Percentiles rank a stretch among this genome's conserved stretches.
Evolutionary conservation across 768 basidiomycete species (phyloP).

Genomic region (Strobilomyces confusus): DNA sequence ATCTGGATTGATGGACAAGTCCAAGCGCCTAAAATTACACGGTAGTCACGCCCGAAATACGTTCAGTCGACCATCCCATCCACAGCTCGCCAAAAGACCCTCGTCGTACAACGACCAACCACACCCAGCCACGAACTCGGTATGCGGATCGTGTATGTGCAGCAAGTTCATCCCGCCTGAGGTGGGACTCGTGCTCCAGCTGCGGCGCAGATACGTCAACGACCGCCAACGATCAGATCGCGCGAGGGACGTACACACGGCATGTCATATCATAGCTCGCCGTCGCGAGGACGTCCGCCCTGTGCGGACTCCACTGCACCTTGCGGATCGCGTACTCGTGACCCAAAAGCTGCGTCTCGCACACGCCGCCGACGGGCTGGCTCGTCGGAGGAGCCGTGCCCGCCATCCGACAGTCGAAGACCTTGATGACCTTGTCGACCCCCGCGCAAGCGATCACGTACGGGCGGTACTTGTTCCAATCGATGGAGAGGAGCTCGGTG

Average conservation of each 20-base stretch:
- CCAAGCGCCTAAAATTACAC: background rate
- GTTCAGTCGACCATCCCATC: conserved; percentile 41
- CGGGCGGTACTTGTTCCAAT: conserved; percentile 92
- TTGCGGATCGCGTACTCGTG: conserved; percentile 91
- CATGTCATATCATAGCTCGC: conserved; percentile 95
- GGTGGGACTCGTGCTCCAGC: conserved; percentile 69
- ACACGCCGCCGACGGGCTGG: conserved; percentile 63
- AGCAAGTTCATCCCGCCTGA: conserved; percentile 49
- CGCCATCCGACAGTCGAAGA: conserved; percentile 90
- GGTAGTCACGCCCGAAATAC: conserved; percentile 55
- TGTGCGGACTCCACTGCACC: conserved; percentile 86
- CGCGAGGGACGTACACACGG: conserved; percentile 61
- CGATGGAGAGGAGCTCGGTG: conserved; percentile 75
- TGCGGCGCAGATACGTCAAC: conserved; percentile 25
- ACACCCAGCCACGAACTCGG: conserved; percentile 91
- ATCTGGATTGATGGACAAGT: background rate
- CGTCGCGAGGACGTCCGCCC: conserved; percentile 62
- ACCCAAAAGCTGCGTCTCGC: conserved; percentile 67
- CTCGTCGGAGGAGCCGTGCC: conserved; percentile 45
- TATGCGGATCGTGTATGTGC: conserved; percentile 81
- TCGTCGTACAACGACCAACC: conserved; percentile 92
- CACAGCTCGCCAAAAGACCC: conserved; percentile 81
- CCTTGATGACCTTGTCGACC: conserved; percentile 69
- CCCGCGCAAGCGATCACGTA: conserved; percentile 73
- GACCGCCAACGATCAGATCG: background rate